Evolutionary conservation across 345 rosid genomes (phyloP).

Genomic region (Mallotus nudiflorus): DNA sequence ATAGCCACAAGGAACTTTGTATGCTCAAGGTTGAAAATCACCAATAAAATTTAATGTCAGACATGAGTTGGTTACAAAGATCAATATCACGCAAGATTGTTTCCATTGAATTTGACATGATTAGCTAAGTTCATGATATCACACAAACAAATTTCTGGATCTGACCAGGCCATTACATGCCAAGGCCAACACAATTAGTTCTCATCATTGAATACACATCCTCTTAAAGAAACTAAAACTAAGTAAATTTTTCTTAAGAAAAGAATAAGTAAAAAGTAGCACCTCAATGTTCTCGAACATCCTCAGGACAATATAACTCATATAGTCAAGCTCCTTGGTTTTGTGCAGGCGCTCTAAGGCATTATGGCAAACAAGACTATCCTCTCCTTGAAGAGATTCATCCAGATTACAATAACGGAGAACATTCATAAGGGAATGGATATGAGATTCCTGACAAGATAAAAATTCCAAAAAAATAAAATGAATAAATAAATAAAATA

Average conservation of each 20-base stretch:
- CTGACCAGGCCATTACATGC: neutral
- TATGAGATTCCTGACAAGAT: slow-evolving; percentile 86
- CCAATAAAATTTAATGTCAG: neutral
- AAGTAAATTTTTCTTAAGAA: neutral
- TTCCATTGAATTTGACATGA: neutral
- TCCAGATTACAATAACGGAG: slow-evolving; percentile 96
- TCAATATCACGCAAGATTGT: neutral
- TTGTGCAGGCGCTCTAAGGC: slow-evolving; percentile 81
- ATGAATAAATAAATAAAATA: no score
- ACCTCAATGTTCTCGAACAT: slow-evolving; percentile 96
- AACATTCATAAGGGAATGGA: slow-evolving; percentile 93
- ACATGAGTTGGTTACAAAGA: neutral
- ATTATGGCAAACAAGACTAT: slow-evolving; percentile 65
- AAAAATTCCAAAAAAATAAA: slow-evolving; percentile 8
- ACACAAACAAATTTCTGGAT: neutral
- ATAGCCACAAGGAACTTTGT: neutral
- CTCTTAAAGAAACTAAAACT: neutral
- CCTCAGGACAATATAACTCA: slow-evolving; percentile 92
- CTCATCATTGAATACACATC: neutral
- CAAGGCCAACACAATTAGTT: neutral
- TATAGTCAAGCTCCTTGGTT: slow-evolving; percentile 98
- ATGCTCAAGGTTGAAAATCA: neutral
- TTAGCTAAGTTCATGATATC: neutral
- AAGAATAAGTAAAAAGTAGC: neutral
- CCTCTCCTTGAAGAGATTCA: slow-evolving; percentile 96